A percentile compares a stretch with the other conserved stretches of the same genome.
phyloP scores from a whole-genome alignment of 441 rosid genomes.

The Biscutella laevigata region DNA sequence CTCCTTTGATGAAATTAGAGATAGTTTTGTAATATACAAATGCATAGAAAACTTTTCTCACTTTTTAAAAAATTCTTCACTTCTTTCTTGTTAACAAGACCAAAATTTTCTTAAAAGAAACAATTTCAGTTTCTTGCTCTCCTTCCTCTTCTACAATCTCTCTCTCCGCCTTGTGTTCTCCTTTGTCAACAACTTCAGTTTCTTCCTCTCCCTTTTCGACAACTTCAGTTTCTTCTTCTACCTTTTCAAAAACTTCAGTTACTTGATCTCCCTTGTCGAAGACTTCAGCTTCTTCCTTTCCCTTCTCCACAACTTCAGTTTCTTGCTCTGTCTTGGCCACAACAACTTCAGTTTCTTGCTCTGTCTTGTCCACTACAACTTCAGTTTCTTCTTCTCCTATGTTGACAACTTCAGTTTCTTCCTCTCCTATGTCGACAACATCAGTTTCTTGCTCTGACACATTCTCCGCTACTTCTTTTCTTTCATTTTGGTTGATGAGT shows the following conservation, averaged over 20 bases:
- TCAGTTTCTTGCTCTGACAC: conserved; percentile 32
- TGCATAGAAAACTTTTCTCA: no score
- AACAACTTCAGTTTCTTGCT: conserved; percentile 21
- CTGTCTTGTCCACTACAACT: background rate
- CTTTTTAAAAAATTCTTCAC: no score
- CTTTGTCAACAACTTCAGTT: background rate
- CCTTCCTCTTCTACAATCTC: background rate
- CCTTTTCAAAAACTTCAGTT: background rate
- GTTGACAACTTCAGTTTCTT: background rate
- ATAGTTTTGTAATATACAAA: no score
- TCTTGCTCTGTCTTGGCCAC: conserved; percentile 41
- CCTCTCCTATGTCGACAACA: background rate
- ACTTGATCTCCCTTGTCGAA: background rate
- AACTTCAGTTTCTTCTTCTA: no score
- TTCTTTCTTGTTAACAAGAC: no score
- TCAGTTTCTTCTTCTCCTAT: background rate
- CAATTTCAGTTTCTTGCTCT: background rate
- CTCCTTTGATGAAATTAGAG: no score
- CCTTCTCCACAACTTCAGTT: conserved; percentile 22
- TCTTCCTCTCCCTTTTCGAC: no score
- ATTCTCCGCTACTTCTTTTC: conserved; percentile 29
- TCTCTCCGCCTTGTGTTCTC: no score
- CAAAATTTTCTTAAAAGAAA: no score
- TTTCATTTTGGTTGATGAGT: conserved; percentile 2
- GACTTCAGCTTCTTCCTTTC: background rate